Percentiles rank a stretch among this genome's conserved stretches.
Evolutionary conservation across 371 early-diverging fungal species (phyloP).

Genomic region (Mucor piriformis): DNA sequence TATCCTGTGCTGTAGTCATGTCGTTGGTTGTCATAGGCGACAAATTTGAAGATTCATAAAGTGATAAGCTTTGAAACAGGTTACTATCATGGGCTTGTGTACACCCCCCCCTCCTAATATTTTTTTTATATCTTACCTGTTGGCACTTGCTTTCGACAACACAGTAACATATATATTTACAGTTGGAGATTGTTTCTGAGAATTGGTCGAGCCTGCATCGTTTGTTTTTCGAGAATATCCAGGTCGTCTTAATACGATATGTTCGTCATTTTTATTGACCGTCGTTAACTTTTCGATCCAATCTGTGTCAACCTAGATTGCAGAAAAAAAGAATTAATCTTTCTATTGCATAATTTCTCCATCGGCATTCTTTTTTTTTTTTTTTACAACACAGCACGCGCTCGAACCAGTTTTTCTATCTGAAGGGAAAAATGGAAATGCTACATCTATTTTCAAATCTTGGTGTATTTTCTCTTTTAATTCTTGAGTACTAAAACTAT

Average conservation of each 20-base stretch:
- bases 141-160: constrained; percentile 31
- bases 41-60: constrained; percentile 1
- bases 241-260: constrained; percentile 29
- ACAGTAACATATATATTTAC: constrained; percentile 48
- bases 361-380: neutral
- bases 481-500: constrained; percentile 41
- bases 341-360: constrained; percentile 1
- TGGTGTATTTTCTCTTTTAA: constrained; percentile 46
- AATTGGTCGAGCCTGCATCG: constrained; percentile 5
- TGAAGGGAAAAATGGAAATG: constrained; percentile 63
- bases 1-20: constrained; percentile 5
- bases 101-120: no score
- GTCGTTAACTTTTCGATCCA: constrained; percentile 41
- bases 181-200: constrained; percentile 50
- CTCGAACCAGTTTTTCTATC: constrained; percentile 55
- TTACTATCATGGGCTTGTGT: neutral
- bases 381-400: constrained; percentile 65
- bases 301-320: constrained; percentile 43
- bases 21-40: neutral
- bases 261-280: neutral
- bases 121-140: constrained; percentile 12
- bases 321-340: neutral
- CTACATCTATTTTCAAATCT: constrained; percentile 62
- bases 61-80: constrained; percentile 1
- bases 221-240: constrained; percentile 12